phyloP scores from a whole-genome alignment of 768 basidiomycete genomes.

The Mycena latifolia region DNA sequence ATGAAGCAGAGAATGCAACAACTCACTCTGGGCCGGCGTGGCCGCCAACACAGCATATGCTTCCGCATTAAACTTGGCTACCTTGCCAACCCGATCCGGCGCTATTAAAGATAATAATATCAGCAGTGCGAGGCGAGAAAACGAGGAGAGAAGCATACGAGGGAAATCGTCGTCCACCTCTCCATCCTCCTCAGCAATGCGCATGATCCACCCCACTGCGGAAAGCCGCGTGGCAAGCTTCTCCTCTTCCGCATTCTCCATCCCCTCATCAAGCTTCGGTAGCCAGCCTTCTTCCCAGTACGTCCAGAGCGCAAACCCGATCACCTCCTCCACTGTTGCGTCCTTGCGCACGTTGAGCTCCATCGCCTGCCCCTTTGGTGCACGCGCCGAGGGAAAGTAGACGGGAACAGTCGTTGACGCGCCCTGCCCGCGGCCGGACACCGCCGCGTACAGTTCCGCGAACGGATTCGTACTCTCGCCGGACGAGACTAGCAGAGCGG shows the following conservation, averaged over 20 bases:
- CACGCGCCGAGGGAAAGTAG: conserved; percentile 85
- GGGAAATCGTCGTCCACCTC: conserved; percentile 99
- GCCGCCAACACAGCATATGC: conserved; percentile 92
- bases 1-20: conserved; percentile 9
- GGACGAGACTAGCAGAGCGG: conserved; percentile 79
- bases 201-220: conserved; percentile 91
- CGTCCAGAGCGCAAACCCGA: conserved; percentile 92
- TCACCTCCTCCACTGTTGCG: conserved; percentile 94
- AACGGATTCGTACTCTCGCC: conserved; percentile 85
- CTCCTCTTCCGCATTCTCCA: conserved; percentile 71
- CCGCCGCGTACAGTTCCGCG: conserved; percentile 86
- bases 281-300: conserved; percentile 92
- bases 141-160: conserved; percentile 63
- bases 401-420: conserved; percentile 76
- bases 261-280: conserved; percentile 80
- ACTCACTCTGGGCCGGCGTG: conserved; percentile 71
- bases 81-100: conserved; percentile 87
- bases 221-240: conserved; percentile 70
- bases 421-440: conserved; percentile 80
- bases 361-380: conserved; percentile 73
- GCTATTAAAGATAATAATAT: conserved; percentile 68
- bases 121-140: neutral
- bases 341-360: conserved; percentile 85
- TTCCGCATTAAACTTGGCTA: conserved; percentile 90
- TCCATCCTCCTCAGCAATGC: conserved; percentile 96